Base-by-base conservation (phyloP, 805 yeast genomes). In the Candida hispaniensis region DNA sequence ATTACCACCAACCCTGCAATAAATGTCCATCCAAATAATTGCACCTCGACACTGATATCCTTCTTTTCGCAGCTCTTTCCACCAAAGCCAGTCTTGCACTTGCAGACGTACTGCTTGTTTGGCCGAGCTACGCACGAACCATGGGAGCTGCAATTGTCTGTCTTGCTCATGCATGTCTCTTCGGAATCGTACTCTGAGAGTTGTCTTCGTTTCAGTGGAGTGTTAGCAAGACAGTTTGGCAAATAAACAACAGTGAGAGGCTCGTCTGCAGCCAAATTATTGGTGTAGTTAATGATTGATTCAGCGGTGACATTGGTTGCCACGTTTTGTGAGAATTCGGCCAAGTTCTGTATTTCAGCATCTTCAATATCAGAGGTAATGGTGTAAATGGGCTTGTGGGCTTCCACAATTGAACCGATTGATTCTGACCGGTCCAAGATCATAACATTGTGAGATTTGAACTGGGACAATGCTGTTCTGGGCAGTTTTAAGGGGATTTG, bases 11-110 rank as follows among this genome's bases (percentile, higher is more conserved):
- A 30, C 34, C 75, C 53, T 3, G 64, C 68, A 8, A 77, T 44
- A 8, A 67, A 55, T 2, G 80, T 65, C 83, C 88, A 79, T 47
- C 78, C 67, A 44, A 79, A 62, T 47, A 79, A 63, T 49, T 79
- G 71, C 46, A 79, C 73, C 55, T 73, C 73, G 3, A 69, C 64
- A 27, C 79, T 66, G 41, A 78, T 65, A 48, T 80, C 86, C 47
- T 63, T 64, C 65, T 78, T 79, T 47, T 68, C 63, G 55, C 91
- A 79, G 42, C 72, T 70, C 40, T 41, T 42, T 12, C 66, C 66
- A 10, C 61, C 65, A 59, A 62, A 61, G 43, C 46, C 41, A 15
- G 57, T 52, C 26, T 39, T 41, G 47, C 66, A 61, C 21, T 47
- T 48, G 50, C 66, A 61, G 17, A 46, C 42, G 41, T 39, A 60